These are phyloP conservation scores for Gossypium trilobum DNA, from an alignment of 441 rosid species.

Conservation along the genomic window DNA sequence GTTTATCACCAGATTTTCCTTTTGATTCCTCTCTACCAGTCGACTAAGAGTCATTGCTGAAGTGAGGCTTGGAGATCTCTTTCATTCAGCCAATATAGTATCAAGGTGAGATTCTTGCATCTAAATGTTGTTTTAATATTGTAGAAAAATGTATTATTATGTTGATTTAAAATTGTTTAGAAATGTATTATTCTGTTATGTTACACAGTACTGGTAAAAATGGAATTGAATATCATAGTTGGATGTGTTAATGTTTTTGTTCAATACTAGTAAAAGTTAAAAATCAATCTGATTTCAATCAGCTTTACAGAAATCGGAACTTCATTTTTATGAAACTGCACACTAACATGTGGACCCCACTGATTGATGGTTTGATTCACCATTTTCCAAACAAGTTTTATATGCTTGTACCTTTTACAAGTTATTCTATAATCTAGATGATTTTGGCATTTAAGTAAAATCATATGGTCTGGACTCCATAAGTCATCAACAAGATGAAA, in stretches of 20 bases:
- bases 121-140: neutral
- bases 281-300: neutral
- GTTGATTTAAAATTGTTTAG: conserved; percentile 1
- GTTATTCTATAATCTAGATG: neutral
- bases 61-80: conserved; percentile 84
- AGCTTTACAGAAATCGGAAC: neutral
- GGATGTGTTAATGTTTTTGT: neutral
- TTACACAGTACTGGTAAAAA: neutral
- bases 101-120: conserved; percentile 50
- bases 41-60: conserved; percentile 95
- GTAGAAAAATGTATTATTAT: neutral
- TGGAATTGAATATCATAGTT: neutral
- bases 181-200: neutral
- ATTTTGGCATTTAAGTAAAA: neutral
- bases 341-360: neutral
- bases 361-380: neutral
- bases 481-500: neutral
- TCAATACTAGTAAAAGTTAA: neutral
- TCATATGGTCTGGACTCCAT: neutral
- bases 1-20: conserved; percentile 4
- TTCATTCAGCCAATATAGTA: conserved; percentile 96
- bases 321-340: conserved; percentile 2
- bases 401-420: neutral
- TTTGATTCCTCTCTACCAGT: conserved; percentile 31
- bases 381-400: neutral